Evolutionary conservation across 2,329 filamentous ascomycete species (phyloP), one percentile per base, ranked within the genome.

Genomic region (Cytospora piceicola): DNA sequence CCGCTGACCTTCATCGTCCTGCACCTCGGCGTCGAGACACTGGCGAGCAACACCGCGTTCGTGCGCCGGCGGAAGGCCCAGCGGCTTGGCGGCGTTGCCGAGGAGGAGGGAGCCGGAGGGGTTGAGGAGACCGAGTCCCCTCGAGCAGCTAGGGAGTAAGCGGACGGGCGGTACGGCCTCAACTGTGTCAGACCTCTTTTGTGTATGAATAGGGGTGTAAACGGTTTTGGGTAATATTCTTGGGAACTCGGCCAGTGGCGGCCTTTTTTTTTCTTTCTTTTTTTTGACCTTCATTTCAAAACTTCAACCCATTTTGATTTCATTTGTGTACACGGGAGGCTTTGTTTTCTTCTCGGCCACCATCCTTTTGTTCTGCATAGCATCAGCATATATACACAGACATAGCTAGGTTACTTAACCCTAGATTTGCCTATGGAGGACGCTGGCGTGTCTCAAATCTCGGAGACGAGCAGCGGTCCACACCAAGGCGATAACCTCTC

Each of bases 1-100:
- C 66, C 66, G 2, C 39, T 67, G 42, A 67, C 63, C 22, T 66
- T 67, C 9, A 61, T 67, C 55, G 46, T 67, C 14, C 22, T 67
- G 30, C 66, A 67, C 51, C 63, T 66, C 17, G 65, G 66, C 58
- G 65, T 66, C 52, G 66, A 67, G 39, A 67, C 66, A 15, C 56
- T 67, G 11, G 66, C 66, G 8, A 52, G 55, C 27, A 66, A 66
- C 29, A 55, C 61, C 12, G 55, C 59, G 30, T 58, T 67, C 20
- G n/a, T 66, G 12, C 63, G 58, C 20, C 34, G 49, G 36, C 42
- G 29, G 32, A 9, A 59, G 30, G 49, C 51, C 34, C 27, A 63
- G 51, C 66, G 52, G 39, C 63, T 67, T 20, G 63, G 57, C 7
- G 63, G 58, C 5, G 29, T 67, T 3, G 66, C 29, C 1, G 66